Base-by-base conservation (phyloP, 169 alveolate species). In the Cryptosporidium parvum region DNA sequence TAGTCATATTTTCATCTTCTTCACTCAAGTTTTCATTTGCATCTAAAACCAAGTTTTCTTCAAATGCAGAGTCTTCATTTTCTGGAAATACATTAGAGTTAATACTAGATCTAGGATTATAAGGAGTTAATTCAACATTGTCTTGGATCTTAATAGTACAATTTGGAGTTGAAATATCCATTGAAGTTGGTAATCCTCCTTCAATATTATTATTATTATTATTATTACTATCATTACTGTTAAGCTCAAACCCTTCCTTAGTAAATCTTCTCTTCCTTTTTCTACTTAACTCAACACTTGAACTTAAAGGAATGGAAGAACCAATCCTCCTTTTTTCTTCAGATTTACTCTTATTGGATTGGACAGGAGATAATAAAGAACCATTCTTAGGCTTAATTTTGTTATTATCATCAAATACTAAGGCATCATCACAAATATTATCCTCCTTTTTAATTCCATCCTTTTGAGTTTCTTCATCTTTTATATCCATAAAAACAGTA, bases 181-280 rank as follows among this genome's bases (percentile, higher is more conserved):
- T 3, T 0, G 62, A 4, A 2, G 61, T 23, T 2, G 29, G 12
- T 26, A 23, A 18, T 37, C 70, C 70, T 8, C 10, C 33, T 1
- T 56, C 61, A 31, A 18, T 35, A 7, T 26, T 73, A 18, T 18
- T 33, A 2, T 1, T 42, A n/a, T 23, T 29, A 16, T 14, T 71
- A 51, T 48, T 48, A 14, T 3, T 48, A 48, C 1, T 48, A 14
- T 2, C 56, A 48, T 48, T 48, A 48, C 21, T 39, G 18, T 29
- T 29, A 39, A 65, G 31, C n/a, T 80, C 75, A 31, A 80, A 48
- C 3, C 89, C 89, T 35, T 80, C 89, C 48, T 26, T 80, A 42
- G 89, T 80, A 33, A 80, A 80, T 80, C 89, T 80, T 65, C 89
- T 80, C 69, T 80, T 80, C 23, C 70, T 80, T 18, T 80, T 80